These are phyloP conservation scores for Bonnemaisonia californica DNA, from an alignment of 31 red algal species.

Conservation along the genomic window DNA sequence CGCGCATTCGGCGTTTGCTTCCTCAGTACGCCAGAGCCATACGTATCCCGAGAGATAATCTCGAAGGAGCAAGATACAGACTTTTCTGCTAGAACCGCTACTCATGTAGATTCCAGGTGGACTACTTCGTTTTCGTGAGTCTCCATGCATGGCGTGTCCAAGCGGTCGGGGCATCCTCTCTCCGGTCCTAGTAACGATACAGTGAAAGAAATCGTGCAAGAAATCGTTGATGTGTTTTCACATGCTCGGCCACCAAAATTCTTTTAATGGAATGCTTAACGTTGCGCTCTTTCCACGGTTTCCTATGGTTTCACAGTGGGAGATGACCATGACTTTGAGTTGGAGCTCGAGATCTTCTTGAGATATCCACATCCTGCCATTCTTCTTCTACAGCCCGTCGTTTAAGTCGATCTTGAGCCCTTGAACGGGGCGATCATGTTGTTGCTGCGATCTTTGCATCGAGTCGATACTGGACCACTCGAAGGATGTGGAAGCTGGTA, in stretches of 20 bases:
- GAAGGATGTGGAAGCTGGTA: background rate
- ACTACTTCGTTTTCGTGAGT: conserved; percentile 18
- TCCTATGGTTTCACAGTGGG: background rate
- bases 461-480: conserved; percentile 12
- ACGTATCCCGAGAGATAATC: conserved; percentile 47
- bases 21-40: conserved; percentile 5
- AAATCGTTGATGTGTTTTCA: background rate
- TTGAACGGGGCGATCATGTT: background rate
- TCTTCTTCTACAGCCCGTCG: background rate
- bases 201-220: conserved; percentile 24
- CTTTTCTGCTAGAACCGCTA: background rate
- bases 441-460: background rate
- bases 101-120: conserved; percentile 40
- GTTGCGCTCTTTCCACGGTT: conserved; percentile 27
- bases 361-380: conserved; percentile 18
- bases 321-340: conserved; percentile 18
- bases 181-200: conserved; percentile 4
- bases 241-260: conserved; percentile 22
- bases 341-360: conserved; percentile 1
- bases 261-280: background rate
- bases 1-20: conserved; percentile 3
- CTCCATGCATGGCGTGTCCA: conserved; percentile 8
- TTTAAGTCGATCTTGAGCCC: background rate
- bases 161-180: conserved; percentile 9
- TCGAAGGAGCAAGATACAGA: conserved; percentile 33